Evolutionary conservation across 2,329 filamentous ascomycete genomes (phyloP), one percentile per base, ranked within the genome.

Genomic region (Rosellinia necatrix): DNA sequence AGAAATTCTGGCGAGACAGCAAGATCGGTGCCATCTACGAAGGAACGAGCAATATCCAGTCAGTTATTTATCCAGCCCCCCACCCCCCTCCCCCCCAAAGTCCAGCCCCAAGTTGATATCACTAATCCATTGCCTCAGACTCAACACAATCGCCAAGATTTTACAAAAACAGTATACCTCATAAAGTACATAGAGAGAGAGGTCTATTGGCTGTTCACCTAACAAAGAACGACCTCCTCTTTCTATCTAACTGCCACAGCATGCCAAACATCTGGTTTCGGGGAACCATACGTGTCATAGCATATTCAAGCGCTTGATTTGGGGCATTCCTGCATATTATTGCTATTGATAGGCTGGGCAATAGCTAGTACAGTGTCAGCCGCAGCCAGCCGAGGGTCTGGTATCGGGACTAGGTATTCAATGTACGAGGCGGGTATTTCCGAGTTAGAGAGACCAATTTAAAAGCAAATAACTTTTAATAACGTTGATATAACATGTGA

Each of bases 21-120:
- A 99, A 97, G 87, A 99, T 99, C 70, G 94, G 94, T 8, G 92
- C 92, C 63, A 97, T 97, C 66, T 97, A 97, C 72, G 93, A 97
- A 79, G 94, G 94, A 27, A 92, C 90, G 52, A 91, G 88, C 75
- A 88, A 88, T 71, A 88, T 88, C 55, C 85, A 88, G 82, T 84
- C 73, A 75, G 81, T 74, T 13, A 21, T 24, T 6, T 15, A 27
- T 34, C 15, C 9, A 9, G 4, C 7, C n/a, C 22, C 34, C 4
- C 3, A 35, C 9, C 35, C 6, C 19, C 25, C 2, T 17, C 6
- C 17, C n/a, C 7, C n/a, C 22, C 34, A 4, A 4, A 35, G 9
- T 30, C 6, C 19, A 32, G 2, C n/a, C 6, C 17, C n/a, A 10
- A 7, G 4, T 21, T 40, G 43, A 47, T 44, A n/a, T 8, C 15